Evolutionary conservation across 1,284 basidiomycete species (phyloP).

Genomic region (Calocybe gambosa): DNA sequence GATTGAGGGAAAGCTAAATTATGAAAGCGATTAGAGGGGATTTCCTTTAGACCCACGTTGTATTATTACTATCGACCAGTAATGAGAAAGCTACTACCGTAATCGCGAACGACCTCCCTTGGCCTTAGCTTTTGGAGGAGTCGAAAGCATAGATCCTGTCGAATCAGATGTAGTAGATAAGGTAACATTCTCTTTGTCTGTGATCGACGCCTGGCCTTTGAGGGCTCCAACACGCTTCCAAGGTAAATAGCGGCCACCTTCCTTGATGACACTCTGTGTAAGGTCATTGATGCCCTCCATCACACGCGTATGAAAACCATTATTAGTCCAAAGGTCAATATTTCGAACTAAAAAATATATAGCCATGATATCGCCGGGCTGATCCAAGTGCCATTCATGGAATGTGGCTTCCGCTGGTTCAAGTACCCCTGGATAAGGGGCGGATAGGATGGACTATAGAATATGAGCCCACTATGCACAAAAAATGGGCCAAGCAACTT

Average conservation of each 20-base stretch:
- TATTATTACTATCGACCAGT: not conserved
- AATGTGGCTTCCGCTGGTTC: constrained; percentile 24
- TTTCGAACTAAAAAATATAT: constrained; percentile 50
- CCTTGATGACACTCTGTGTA: constrained; percentile 26
- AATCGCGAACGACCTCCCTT: constrained; percentile 5
- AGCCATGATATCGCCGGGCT: constrained; percentile 39
- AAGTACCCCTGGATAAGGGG: constrained; percentile 34
- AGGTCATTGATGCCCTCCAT: constrained; percentile 33
- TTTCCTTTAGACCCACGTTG: not conserved
- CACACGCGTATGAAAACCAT: constrained; percentile 35
- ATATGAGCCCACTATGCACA: too few species aligned
- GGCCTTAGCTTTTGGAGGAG: constrained; percentile 8
- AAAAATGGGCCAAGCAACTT: too few species aligned
- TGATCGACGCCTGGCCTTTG: constrained; percentile 5
- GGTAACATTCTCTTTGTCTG: constrained; percentile 26
- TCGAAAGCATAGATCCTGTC: constrained; percentile 2
- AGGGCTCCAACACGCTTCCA: constrained; percentile 44
- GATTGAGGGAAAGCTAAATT: not conserved
- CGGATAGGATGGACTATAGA: constrained; percentile 44
- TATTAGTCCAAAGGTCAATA: constrained; percentile 46
- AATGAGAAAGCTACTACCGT: not conserved
- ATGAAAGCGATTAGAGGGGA: not conserved
- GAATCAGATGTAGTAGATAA: constrained; percentile 11
- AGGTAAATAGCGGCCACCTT: constrained; percentile 30
- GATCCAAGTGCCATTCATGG: constrained; percentile 44